Base-by-base conservation (phyloP, 225 moss, liverwort and hornwort species). In the Marchantia paleacea region DNA sequence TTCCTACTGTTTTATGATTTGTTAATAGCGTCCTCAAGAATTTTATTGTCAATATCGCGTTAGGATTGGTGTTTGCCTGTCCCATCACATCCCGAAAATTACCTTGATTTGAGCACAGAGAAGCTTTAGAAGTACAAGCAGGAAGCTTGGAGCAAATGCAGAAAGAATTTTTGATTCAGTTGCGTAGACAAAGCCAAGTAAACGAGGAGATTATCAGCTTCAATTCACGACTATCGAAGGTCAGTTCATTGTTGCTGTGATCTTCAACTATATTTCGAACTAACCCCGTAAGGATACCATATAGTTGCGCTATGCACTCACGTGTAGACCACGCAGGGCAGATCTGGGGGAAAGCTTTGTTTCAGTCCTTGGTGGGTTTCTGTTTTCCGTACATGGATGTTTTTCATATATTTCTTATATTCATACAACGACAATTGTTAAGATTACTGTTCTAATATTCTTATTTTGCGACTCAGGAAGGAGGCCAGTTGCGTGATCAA, bases 171-270 rank as follows among this genome's bases (percentile, higher is more conserved):
- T 75, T 81, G 12, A 26, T 28, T 7, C 83, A 86, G 39, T 0
- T 83, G 51, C 81, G 84, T 15, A 79, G 82, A 61, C 80, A 82
- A 12, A 66, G 73, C 0, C 73, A 87, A 72, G 84, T 87, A 60
- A 87, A 87, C 48, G 82, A 84, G 61, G 87, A 87, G 69, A 77
- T 87, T 6, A 84, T 84, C 0, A 50, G 67, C 4, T 84, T 82
- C 61, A 87, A 87, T 69, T 80, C 87, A 58, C 84, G 87, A 20
- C 70, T 87, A 10, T 82, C 84, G 6, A 87, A 67, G 87, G 87
- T 80, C 20, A 77, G 58, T 77, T 65, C 26, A 13, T 78, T 54
- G 13, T 22, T 39, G 29, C 26, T 26, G 55, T 7, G 54, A 74
- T 29, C 31, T 47, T 47, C 16, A 16, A 19, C 72, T 50, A 12